These are phyloP conservation scores for Eucalyptus camaldulensis DNA, from an alignment of 345 rosid species.

Conservation along the genomic window DNA sequence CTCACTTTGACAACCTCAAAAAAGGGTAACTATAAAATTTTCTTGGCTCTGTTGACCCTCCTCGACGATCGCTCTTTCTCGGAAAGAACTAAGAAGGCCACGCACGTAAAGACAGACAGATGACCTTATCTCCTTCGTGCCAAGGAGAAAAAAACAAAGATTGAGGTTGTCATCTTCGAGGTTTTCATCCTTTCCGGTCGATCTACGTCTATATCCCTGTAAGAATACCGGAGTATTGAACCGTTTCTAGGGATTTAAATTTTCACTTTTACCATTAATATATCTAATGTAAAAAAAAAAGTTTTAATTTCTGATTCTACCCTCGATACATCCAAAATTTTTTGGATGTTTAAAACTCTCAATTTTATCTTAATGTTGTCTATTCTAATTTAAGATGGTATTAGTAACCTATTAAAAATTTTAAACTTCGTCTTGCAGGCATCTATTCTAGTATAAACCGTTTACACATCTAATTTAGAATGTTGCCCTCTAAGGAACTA, in stretches of 20 bases:
- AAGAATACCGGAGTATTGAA: not conserved
- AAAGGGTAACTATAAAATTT: not conserved
- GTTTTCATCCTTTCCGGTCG: not conserved
- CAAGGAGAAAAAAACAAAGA: not conserved
- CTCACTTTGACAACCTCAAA: not conserved
- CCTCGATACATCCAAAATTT: not conserved
- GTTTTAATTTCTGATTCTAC: not conserved
- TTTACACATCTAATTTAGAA: not conserved
- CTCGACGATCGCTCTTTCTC: not conserved
- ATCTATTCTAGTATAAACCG: not conserved
- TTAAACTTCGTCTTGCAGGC: not conserved
- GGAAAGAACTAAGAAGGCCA: not conserved
- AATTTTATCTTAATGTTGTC: no score
- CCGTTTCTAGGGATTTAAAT: no score
- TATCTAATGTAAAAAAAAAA: no score
- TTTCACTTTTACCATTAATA: no score
- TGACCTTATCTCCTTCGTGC: not conserved
- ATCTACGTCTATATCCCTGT: not conserved
- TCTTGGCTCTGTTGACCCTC: not conserved
- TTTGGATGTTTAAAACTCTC: not conserved
- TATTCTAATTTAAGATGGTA: not conserved
- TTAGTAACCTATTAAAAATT: fast-evolving
- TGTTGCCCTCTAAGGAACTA: not conserved
- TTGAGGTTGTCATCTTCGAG: not conserved
- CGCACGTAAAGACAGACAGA: not conserved